A percentile compares a stretch with the other conserved stretches of the same genome.
These are phyloP conservation scores for Monsonia emarginata DNA, from an alignment of 441 rosid genomes.

Conservation along the genomic window DNA sequence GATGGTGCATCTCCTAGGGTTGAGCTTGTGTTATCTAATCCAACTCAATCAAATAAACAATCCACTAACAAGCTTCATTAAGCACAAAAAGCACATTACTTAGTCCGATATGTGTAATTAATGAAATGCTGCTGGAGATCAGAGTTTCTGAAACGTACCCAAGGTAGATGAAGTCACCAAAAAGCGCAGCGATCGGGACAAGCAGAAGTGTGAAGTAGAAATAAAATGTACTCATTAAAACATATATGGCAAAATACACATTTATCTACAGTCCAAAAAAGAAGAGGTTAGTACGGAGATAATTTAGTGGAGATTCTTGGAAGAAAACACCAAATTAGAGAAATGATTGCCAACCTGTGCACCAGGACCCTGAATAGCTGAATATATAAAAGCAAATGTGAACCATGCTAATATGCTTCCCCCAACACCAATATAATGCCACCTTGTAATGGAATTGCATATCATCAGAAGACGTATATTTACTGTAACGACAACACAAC, in stretches of 20 bases:
- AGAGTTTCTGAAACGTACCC: conserved; percentile 44
- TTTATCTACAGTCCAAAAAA: conserved; percentile 53
- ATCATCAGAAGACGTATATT: conserved; percentile 93
- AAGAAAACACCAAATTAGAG: not conserved
- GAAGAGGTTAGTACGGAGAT: conserved; percentile 17
- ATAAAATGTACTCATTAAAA: conserved; percentile 78
- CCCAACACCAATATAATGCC: conserved; percentile 82
- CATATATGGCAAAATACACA: conserved; percentile 66
- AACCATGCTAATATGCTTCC: conserved; percentile 96
- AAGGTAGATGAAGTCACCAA: conserved; percentile 80
- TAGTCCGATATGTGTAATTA: not conserved
- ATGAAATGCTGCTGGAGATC: conserved; percentile 1
- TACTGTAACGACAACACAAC: conserved; percentile 87
- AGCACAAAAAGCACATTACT: conserved; percentile 3
- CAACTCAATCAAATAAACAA: not conserved
- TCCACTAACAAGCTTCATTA: not conserved
- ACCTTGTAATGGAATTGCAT: conserved; percentile 83
- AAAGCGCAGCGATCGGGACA: conserved; percentile 77
- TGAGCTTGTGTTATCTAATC: not conserved
- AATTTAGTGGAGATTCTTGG: not conserved
- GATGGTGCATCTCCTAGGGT: not conserved
- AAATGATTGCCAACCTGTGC: conserved; percentile 44
- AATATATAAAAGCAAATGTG: conserved; percentile 59
- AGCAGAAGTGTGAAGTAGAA: conserved; percentile 69
- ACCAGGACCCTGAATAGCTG: conserved; percentile 46